Percentiles rank a stretch among this genome's conserved stretches.
These are phyloP conservation scores for Paracamarosporium sp. DNA, from an alignment of 2,329 filamentous ascomycete genomes.

Conservation along the genomic window DNA sequence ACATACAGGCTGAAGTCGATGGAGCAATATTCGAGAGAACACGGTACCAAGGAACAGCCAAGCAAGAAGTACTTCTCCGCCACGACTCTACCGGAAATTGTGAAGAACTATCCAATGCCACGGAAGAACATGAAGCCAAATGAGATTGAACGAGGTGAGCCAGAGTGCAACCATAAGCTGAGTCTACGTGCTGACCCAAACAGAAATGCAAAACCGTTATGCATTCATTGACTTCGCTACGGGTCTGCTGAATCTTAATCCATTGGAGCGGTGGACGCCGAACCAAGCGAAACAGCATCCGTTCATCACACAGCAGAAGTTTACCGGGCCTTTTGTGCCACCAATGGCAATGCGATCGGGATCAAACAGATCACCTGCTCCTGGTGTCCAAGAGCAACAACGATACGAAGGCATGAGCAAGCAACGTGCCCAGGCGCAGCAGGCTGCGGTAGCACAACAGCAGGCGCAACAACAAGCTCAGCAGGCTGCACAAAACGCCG, in stretches of 20 bases:
- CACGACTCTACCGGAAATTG: constrained; percentile 92
- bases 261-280: constrained; percentile 94
- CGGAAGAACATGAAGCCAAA: constrained; percentile 99
- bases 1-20: constrained; percentile 94
- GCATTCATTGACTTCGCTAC: constrained; percentile 99
- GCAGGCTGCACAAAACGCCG: constrained; percentile 66
- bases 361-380: constrained; percentile 85
- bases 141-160: constrained; percentile 91
- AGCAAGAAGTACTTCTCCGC: constrained; percentile 99
- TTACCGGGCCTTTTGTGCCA: constrained; percentile 92
- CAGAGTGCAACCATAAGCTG: neutral
- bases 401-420: constrained; percentile 94
- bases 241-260: constrained; percentile 91
- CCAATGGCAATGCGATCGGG: constrained; percentile 95
- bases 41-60: constrained; percentile 95
- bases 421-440: constrained; percentile 71
- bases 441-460: constrained; percentile 62
- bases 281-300: constrained; percentile 97
- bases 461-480: constrained; percentile 56
- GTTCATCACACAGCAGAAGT: constrained; percentile 98
- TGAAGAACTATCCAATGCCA: constrained; percentile 97
- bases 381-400: constrained; percentile 93
- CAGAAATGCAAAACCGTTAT: constrained; percentile 98
- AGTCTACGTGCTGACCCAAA: constrained; percentile 19
- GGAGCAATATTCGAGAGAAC: constrained; percentile 96